phyloP scores from a whole-genome alignment of 2,329 filamentous ascomycete species.

The Rachicladosporium sp. region DNA sequence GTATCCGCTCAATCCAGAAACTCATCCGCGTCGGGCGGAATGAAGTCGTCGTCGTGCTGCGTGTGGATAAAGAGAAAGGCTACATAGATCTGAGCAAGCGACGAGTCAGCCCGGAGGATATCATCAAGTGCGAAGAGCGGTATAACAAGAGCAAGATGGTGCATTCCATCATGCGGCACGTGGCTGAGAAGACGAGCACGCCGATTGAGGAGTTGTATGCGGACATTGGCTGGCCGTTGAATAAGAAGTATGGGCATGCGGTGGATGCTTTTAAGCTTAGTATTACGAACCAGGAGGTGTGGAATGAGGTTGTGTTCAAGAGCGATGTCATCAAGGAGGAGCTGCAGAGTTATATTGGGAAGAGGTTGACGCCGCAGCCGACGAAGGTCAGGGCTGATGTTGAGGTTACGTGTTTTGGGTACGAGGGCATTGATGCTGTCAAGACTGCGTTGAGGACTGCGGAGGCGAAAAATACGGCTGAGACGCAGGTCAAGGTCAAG shows the following conservation, averaged over 20 bases:
- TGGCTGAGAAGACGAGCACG: constrained; percentile 88
- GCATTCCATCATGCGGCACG: constrained; percentile 96
- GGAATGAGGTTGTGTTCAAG: constrained; percentile 84
- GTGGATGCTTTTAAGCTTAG: constrained; percentile 98
- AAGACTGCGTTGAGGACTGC: constrained; percentile 85
- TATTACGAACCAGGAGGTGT: constrained; percentile 95
- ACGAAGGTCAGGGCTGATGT: constrained; percentile 98
- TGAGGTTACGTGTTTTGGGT: constrained; percentile 80
- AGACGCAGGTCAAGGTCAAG: constrained; percentile 94
- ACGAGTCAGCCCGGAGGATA: constrained; percentile 92
- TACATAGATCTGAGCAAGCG: constrained; percentile 99
- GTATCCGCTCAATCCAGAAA: constrained; percentile 98
- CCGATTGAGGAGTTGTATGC: constrained; percentile 95
- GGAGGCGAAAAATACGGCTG: constrained; percentile 81
- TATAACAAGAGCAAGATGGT: constrained; percentile 99
- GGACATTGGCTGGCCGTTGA: constrained; percentile 89
- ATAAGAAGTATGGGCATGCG: constrained; percentile 93
- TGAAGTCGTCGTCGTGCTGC: constrained; percentile 94
- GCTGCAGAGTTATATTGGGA: constrained; percentile 88
- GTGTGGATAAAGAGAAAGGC: constrained; percentile 98
- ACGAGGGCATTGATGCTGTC: constrained; percentile 96
- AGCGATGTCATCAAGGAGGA: constrained; percentile 77
- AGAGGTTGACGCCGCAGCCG: constrained; percentile 93
- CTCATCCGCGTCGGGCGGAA: constrained; percentile 96
- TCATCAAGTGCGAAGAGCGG: constrained; percentile 94